Conservation (phyloP, 148 eudicot genomes). For the Heliosperma pusillum region DNA sequence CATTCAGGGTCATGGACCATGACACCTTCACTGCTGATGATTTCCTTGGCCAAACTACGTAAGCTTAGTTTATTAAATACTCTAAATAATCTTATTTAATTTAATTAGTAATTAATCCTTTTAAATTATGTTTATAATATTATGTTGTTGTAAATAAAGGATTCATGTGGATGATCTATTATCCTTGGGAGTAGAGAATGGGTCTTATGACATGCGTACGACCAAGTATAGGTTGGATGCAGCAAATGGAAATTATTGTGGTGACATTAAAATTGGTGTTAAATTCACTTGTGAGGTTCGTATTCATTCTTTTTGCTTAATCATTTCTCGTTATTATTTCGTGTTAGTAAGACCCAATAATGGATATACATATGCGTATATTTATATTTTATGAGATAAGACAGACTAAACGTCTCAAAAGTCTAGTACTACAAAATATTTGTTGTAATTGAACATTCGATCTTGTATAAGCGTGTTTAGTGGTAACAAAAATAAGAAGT, state of each 20-base stretch:
- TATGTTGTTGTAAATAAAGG: constrained; percentile 24
- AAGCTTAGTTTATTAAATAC: constrained; percentile 15
- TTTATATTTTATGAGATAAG: no score
- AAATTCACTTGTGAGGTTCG: constrained; percentile 31
- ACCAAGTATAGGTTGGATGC: constrained; percentile 53
- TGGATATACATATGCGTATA: no score
- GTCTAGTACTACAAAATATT: no score
- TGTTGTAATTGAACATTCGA: no score
- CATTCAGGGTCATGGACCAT: constrained; percentile 57
- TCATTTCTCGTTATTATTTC: no score
- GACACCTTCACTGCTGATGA: constrained; percentile 79
- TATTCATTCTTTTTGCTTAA: neutral
- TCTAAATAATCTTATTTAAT: no score
- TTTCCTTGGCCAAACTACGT: constrained; percentile 58
- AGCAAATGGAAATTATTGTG: constrained; percentile 38
- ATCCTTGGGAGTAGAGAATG: constrained; percentile 60
- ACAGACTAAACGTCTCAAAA: no score
- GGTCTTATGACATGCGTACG: constrained; percentile 42
- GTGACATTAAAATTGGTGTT: constrained; percentile 49
- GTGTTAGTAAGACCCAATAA: no score
- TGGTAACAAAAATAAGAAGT: no score
- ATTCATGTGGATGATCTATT: constrained; percentile 64
- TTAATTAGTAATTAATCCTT: no score
- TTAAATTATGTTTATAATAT: no score
- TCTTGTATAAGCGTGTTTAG: no score